These are phyloP conservation scores for Exserohilum turcica DNA, from an alignment of 2,329 filamentous ascomycete genomes.

Conservation along the genomic window DNA sequence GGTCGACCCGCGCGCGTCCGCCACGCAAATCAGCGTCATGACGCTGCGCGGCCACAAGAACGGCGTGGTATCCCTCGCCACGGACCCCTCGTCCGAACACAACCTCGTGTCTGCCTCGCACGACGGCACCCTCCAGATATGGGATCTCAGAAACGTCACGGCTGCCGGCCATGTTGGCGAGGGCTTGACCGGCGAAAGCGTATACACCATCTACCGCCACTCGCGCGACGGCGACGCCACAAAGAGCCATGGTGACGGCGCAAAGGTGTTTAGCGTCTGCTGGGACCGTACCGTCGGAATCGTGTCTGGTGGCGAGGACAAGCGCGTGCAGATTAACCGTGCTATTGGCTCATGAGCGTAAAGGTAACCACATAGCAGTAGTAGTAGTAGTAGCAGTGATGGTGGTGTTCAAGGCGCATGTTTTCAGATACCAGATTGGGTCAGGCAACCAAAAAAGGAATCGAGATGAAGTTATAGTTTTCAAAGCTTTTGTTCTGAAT, in stretches of 20 bases:
- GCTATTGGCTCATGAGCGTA: slow-evolving; percentile 25
- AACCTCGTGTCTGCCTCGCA: slow-evolving; percentile 88
- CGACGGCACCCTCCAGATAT: slow-evolving; percentile 90
- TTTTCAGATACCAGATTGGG: slow-evolving; percentile 25
- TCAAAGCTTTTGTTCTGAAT: not conserved
- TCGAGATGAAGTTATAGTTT: too few relatives aligned
- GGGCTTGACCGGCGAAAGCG: slow-evolving; percentile 67
- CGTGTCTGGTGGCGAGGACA: slow-evolving; percentile 90
- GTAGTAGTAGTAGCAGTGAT: not conserved
- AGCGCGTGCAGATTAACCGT: slow-evolving; percentile 85
- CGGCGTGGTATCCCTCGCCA: slow-evolving; percentile 64
- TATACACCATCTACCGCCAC: slow-evolving; percentile 78
- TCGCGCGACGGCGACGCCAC: slow-evolving; percentile 56
- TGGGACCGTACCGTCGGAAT: slow-evolving; percentile 90
- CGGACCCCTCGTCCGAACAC: slow-evolving; percentile 71
- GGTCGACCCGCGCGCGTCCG: slow-evolving; percentile 84
- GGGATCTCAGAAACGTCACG: slow-evolving; percentile 81
- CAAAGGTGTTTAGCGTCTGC: slow-evolving; percentile 85
- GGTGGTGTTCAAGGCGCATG: slow-evolving; percentile 19
- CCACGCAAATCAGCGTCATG: slow-evolving; percentile 78
- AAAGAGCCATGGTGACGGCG: slow-evolving; percentile 74
- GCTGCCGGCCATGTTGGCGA: slow-evolving; percentile 59
- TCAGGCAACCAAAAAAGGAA: too few relatives aligned
- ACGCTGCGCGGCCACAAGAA: slow-evolving; percentile 91
- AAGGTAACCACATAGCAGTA: too few relatives aligned